Evolutionary conservation across 2,329 filamentous ascomycete genomes (phyloP), one percentile per base, ranked within the genome.

Genomic region (Emergomyces pasteurianus): DNA sequence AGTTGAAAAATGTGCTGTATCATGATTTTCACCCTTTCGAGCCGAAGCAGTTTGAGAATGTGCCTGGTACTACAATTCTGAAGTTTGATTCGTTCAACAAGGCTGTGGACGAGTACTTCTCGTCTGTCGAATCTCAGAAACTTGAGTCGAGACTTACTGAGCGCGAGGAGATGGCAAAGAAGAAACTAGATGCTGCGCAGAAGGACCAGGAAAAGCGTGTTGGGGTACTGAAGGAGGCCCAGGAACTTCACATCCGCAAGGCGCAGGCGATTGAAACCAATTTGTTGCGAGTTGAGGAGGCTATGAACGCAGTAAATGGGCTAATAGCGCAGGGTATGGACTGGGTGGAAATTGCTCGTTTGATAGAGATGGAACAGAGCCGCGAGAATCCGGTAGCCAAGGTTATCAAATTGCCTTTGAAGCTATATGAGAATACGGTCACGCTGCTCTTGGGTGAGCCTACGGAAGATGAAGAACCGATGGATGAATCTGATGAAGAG

Each of bases 21-120:
- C 89, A 96, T 60, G 94, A 99, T 68, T 97, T 96, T 68, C 92
- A 97, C 67, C 94, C 94, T 0, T 97, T 97, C 72, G 79, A 87
- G 46, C 94, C 94, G 0, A 79, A 81, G 26, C 92, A 97, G 66
- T 88, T 95, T 63, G 83, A 86, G 63, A 79, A 82, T 7, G 85
- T 91, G 60, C 77, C 84, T 0, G 76, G 80, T 0, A 82, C 86
- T 28, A 82, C 84, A 2, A 84, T 95, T 18, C 70, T 97, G 14
- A 83, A 89, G 59, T 91, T 92, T 65, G 82, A 90, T 7, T 88
- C 86, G 10, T 97, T 95, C 78, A 96, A 96, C 73, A 88, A 88
- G 70, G 94, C 91, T 0, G 91, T 96, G 0, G 94, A 99, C 70
- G 90, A 96, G 66, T 99, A 96, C 77, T 97, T 95, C 73, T 97